Base-by-base conservation (phyloP, 2,329 filamentous ascomycete genomes). In the Epichloe sylvatica region DNA sequence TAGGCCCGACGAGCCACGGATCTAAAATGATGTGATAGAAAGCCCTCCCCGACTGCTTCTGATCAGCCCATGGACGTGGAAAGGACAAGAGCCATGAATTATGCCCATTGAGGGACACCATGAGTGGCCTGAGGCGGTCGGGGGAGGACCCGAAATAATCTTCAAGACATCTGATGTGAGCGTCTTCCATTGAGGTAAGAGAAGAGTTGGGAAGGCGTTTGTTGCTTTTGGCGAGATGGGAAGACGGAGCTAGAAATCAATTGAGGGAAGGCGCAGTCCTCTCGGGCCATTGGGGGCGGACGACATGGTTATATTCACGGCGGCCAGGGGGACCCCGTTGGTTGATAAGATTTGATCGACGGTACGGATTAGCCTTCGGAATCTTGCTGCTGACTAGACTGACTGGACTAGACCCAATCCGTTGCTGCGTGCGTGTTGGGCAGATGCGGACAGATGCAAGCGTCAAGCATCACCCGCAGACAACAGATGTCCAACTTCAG, bases 1-100 rank as follows among this genome's bases (percentile, higher is more conserved):
- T 50, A 2, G 60, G 51, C 2, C 63, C 63, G 6, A 53, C 53
- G 7, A 67, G 58, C 64, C 64, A 67, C 1, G 64, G 63, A 13
- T 67, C 64, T 13, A 58, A 57, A 11, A 62, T 60, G 5, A 67
- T 47, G 39, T 67, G 64, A 46, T 58, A 65, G 51, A 59, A 66
- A 2, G 49, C 53, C 43, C 59, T 60, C 11, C 56, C 54, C 3
- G 45, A 40, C 4, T 51, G 41, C 2, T 42, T 49, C 12, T 52
- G 55, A 13, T 62, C 61, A 11, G 49, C 35, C 9, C 46, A 40
- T 3, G 62, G 63, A 5, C 58, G 58, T 2, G 63, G 62, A 38
- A 66, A 59, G 6, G 63, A 65, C 34, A 66, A 50, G 2, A 67
- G 52, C 64, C 64, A 67, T 34, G 62, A 61, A 15, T 61, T 61